A percentile compares a stretch with the other conserved stretches of the same genome.
phyloP scores from a whole-genome alignment of 106 monocot genomes.

The Dendrobium huoshanense region DNA sequence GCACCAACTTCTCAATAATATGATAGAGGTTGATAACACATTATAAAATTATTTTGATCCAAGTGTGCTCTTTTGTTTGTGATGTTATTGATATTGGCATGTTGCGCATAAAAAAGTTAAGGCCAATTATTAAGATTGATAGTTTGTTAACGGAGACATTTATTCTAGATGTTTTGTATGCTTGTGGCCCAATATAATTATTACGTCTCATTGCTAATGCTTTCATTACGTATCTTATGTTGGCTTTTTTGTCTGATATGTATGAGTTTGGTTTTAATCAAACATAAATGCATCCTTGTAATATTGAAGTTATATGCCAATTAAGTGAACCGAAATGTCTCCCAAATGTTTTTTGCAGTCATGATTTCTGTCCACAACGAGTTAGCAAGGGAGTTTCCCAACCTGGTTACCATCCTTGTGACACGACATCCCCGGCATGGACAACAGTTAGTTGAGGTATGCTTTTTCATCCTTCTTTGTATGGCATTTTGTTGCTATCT shows the following conservation, averaged over 20 bases:
- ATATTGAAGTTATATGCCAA: not conserved
- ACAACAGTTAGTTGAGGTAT: constrained; percentile 44
- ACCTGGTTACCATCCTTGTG: constrained; percentile 66
- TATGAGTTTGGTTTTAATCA: not conserved
- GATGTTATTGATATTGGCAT: no score
- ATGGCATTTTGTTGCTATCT: not conserved
- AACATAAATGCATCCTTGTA: not conserved
- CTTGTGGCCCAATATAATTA: not conserved
- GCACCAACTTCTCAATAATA: no score
- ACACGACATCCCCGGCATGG: constrained; percentile 72
- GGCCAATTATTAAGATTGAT: not conserved
- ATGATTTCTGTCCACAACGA: constrained; percentile 74
- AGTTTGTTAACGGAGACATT: not conserved
- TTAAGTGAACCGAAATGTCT: constrained; percentile 8
- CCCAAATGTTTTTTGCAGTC: constrained; percentile 32
- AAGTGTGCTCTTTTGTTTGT: not conserved
- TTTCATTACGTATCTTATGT: not conserved
- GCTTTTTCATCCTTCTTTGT: constrained; percentile 1
- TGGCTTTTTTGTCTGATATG: not conserved
- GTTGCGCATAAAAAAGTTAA: not conserved
- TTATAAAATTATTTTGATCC: not conserved
- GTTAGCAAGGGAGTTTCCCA: constrained; percentile 37
- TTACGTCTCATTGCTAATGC: not conserved
- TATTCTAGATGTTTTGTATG: not conserved
- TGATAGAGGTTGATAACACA: not conserved